A percentile compares a stretch with the other conserved stretches of the same genome.
Conservation (phyloP, 148 eudicot genomes). For the Amaranthus palmeri region DNA sequence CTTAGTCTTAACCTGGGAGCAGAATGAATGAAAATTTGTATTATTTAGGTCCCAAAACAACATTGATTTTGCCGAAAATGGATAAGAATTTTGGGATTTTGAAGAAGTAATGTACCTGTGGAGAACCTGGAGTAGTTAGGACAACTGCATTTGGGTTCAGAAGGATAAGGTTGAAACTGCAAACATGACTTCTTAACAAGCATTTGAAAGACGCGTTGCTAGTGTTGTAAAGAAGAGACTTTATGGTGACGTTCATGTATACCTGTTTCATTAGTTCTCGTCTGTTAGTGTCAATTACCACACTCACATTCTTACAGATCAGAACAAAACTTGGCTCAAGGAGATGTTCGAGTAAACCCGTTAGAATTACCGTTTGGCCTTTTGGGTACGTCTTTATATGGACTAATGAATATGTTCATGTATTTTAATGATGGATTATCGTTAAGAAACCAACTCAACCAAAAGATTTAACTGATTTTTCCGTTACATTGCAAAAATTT, state of each 20-base stretch:
- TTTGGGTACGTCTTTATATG: background rate
- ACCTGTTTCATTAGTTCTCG: slow-evolving; percentile 30
- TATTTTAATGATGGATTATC: background rate
- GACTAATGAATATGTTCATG: background rate
- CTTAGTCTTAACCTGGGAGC: slow-evolving; percentile 24
- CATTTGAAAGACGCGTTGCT: slow-evolving; percentile 40
- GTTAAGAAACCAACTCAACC: no score
- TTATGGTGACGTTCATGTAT: slow-evolving; percentile 44
- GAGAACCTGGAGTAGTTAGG: slow-evolving; percentile 40
- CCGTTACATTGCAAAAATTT: background rate
- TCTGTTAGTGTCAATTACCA: background rate
- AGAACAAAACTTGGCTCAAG: background rate
- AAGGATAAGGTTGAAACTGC: slow-evolving; percentile 41
- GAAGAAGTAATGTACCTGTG: slow-evolving; percentile 30
- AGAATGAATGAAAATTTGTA: background rate
- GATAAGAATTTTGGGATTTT: background rate
- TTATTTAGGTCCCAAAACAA: background rate
- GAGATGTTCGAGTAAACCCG: background rate
- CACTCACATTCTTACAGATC: background rate
- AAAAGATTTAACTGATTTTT: no score
- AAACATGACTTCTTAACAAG: slow-evolving; percentile 31
- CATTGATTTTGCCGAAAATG: background rate
- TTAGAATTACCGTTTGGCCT: no score
- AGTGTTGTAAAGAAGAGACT: slow-evolving; percentile 39
- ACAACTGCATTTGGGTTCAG: slow-evolving; percentile 36